These are phyloP conservation scores for Ceratobasidium sp. DNA, from an alignment of 1,284 basidiomycete species.

Conservation along the genomic window DNA sequence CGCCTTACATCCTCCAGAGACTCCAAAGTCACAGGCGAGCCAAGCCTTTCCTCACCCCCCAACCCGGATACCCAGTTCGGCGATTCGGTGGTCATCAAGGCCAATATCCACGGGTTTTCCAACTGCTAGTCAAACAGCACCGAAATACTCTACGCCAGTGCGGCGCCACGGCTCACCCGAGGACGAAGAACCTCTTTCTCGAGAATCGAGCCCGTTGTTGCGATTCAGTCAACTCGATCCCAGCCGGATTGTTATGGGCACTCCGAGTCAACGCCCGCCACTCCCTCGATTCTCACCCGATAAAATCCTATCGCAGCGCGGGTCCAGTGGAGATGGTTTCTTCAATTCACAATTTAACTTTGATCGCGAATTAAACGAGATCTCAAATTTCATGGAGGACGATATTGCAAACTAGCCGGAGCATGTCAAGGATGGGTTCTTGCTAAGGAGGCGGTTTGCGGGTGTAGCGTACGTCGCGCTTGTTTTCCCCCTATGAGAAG, in stretches of 20 bases:
- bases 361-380: conserved; percentile 9
- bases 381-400: conserved; percentile 17
- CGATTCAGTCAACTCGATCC: conserved; percentile 12
- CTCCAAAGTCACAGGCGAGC: not conserved
- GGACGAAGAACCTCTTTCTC: not conserved
- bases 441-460: no score
- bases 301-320: not conserved
- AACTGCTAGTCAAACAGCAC: not conserved
- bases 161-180: not conserved
- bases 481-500: no score
- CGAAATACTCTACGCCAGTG: not conserved
- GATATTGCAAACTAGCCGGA: conserved; percentile 13
- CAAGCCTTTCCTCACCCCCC: not conserved
- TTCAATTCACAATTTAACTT: conserved; percentile 25
- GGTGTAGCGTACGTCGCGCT: no score
- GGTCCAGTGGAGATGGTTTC: conserved; percentile 8
- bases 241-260: not conserved
- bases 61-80: not conserved
- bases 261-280: conserved; percentile 1
- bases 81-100: not conserved
- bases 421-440: no score
- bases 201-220: conserved; percentile 14
- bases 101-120: not conserved
- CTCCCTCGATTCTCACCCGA: conserved; percentile 4
- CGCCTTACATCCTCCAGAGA: not conserved